These are phyloP conservation scores for Biscutella laevigata DNA, from an alignment of 441 rosid genomes.

Conservation along the genomic window DNA sequence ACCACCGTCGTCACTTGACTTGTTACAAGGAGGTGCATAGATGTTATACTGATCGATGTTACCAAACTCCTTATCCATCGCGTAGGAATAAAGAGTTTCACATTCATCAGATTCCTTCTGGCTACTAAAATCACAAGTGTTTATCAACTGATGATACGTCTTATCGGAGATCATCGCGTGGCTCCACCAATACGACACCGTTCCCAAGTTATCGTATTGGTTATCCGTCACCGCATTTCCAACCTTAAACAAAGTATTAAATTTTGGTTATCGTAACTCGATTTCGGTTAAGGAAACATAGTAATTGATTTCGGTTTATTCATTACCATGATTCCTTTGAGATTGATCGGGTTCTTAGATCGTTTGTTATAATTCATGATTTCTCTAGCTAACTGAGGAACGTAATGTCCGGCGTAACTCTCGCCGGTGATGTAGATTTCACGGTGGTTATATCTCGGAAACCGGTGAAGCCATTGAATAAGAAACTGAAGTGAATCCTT, in stretches of 20 bases:
- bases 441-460: constrained; percentile 66
- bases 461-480: constrained; percentile 61
- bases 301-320: not conserved
- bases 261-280: no score
- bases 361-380: constrained; percentile 52
- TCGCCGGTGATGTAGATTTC: constrained; percentile 80
- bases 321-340: constrained; percentile 83
- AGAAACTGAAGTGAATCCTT: constrained; percentile 71
- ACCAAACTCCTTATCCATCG: constrained; percentile 92
- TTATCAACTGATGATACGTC: constrained; percentile 70
- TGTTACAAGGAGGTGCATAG: constrained; percentile 80
- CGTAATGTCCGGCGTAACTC: constrained; percentile 97
- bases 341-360: constrained; percentile 51
- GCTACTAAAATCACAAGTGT: constrained; percentile 67
- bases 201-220: constrained; percentile 87
- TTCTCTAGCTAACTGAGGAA: constrained; percentile 81
- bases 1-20: constrained; percentile 52
- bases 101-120: constrained; percentile 85
- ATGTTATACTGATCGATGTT: constrained; percentile 94
- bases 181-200: constrained; percentile 98
- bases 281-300: not conserved
- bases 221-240: constrained; percentile 97
- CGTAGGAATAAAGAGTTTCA: constrained; percentile 71
- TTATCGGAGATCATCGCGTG: constrained; percentile 94
- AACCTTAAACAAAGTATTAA: constrained; percentile 33